These are phyloP conservation scores for Puccinia brachypodii DNA, from an alignment of 1,284 basidiomycete genomes.

Conservation along the genomic window DNA sequence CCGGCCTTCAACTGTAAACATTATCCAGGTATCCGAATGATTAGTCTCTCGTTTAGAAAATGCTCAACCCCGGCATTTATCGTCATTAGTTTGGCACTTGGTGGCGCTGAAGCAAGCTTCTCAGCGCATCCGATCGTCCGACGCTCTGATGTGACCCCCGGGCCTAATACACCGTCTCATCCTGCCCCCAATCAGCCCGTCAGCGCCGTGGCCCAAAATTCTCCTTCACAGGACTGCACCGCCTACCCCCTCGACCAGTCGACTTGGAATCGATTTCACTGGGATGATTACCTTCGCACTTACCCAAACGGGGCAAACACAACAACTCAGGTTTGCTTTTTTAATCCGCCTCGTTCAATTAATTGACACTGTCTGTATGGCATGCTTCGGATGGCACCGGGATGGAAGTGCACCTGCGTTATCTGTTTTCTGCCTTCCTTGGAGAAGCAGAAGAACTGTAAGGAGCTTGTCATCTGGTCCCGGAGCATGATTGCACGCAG, in stretches of 20 bases:
- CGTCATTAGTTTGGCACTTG: background rate
- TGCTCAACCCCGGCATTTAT: background rate
- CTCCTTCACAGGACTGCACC: slow-evolving; percentile 5
- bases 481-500: background rate
- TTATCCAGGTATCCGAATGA: background rate
- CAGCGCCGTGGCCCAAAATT: background rate
- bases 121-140: background rate
- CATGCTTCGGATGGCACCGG: background rate
- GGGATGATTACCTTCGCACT: slow-evolving; percentile 36
- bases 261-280: slow-evolving; percentile 31
- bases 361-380: background rate
- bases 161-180: background rate
- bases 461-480: background rate
- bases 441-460: background rate
- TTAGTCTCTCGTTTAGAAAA: background rate
- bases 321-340: slow-evolving; percentile 24
- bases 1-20: background rate
- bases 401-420: background rate
- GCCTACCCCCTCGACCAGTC: slow-evolving; percentile 31
- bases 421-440: background rate
- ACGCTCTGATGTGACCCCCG: background rate
- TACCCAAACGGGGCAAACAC: slow-evolving; percentile 27
- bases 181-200: background rate
- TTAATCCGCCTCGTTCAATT: background rate
- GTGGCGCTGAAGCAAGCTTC: background rate